Percentiles rank a stretch among this genome's conserved stretches.
Evolutionary conservation across 495 filamentous ascomycete genomes (phyloP).

Genomic region (Lasiosphaeriaceae sp.): DNA sequence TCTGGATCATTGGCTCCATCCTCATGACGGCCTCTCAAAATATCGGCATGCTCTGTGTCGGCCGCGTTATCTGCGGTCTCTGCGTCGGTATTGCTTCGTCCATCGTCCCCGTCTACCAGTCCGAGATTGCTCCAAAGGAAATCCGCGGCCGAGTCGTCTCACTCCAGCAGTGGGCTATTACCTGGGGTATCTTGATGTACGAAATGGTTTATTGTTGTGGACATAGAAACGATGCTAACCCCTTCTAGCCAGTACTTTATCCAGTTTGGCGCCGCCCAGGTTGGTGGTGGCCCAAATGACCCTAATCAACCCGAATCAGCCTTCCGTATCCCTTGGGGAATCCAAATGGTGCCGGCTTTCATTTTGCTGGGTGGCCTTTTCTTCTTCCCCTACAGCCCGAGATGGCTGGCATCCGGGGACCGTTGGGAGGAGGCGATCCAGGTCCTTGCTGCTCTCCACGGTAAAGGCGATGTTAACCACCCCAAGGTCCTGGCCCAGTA

Average conservation of each 20-base stretch:
- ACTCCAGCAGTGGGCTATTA: conserved; percentile 71
- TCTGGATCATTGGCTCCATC: conserved; percentile 68
- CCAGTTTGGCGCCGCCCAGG: conserved; percentile 63
- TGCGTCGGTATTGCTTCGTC: conserved; percentile 73
- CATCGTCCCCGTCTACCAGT: conserved; percentile 73
- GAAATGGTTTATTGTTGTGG: neutral
- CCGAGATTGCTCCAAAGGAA: conserved; percentile 74
- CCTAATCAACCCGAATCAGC: conserved; percentile 54
- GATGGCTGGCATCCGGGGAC: conserved; percentile 71
- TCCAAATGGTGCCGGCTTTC: conserved; percentile 68
- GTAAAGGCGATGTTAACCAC: conserved; percentile 54
- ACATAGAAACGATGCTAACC: conserved; percentile 27
- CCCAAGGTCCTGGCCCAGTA: conserved; percentile 62
- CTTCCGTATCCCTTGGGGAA: conserved; percentile 71
- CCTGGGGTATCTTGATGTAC: conserved; percentile 59
- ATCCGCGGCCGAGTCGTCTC: conserved; percentile 71
- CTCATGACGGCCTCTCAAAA: conserved; percentile 59
- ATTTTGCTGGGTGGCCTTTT: conserved; percentile 63
- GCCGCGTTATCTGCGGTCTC: conserved; percentile 67
- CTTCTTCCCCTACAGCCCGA: conserved; percentile 68
- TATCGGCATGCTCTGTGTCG: conserved; percentile 61
- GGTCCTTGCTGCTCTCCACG: conserved; percentile 64
- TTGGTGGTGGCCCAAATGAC: conserved; percentile 55
- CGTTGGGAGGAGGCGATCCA: conserved; percentile 69
- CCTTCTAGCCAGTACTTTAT: conserved; percentile 57